A percentile compares a stretch with the other conserved stretches of the same genome.
Conservation (phyloP, 2,329 filamentous ascomycete species). For the Albophoma yamanashiensis region DNA sequence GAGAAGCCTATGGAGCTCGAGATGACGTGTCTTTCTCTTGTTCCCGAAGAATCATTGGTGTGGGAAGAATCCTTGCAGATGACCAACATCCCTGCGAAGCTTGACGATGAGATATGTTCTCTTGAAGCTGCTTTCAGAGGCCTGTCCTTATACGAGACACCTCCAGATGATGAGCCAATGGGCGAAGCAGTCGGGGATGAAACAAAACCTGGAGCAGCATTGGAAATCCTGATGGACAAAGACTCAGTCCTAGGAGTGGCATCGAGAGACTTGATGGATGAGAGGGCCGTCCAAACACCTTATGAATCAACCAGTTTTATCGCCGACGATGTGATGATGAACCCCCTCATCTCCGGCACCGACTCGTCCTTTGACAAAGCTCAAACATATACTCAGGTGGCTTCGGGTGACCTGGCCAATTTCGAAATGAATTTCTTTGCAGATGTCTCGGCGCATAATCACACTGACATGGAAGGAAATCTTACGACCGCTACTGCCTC, state of each 20-base stretch:
- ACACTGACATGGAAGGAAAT: background rate
- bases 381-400: background rate
- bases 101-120: background rate
- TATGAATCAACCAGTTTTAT: background rate
- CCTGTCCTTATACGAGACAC: background rate
- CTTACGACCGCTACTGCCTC: background rate
- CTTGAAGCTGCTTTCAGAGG: background rate
- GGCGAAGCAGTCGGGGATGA: background rate
- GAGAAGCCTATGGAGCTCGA: conserved; percentile 1
- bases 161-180: background rate
- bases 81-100: background rate
- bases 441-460: background rate
- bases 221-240: background rate
- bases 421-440: background rate
- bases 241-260: background rate
- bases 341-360: background rate
- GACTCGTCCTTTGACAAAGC: background rate
- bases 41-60: background rate
- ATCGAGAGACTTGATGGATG: background rate
- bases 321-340: background rate
- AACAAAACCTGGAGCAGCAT: background rate
- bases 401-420: background rate
- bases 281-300: background rate
- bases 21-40: background rate
- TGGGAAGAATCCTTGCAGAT: background rate